A percentile compares a stretch with the other conserved stretches of the same genome.
Evolutionary conservation across 768 basidiomycete genomes (phyloP).

Genomic region (Cantharellus anzutake): DNA sequence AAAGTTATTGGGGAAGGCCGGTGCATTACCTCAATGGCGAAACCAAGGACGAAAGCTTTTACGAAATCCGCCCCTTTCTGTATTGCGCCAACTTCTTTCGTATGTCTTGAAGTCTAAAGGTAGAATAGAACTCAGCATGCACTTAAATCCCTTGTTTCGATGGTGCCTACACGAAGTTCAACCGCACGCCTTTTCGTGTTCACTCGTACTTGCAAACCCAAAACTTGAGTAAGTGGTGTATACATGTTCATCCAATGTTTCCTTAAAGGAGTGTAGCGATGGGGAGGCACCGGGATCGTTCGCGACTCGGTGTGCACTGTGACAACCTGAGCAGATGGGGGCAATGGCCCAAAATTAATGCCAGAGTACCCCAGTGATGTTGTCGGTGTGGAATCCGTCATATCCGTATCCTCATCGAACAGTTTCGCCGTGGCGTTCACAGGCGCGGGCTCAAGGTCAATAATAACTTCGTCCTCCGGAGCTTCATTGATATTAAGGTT

Average conservation of each 20-base stretch:
- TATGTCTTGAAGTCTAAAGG: conserved; percentile 72
- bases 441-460: neutral
- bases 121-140: conserved; percentile 14
- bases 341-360: conserved; percentile 41
- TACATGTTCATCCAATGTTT: conserved; percentile 94
- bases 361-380: neutral
- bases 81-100: conserved; percentile 78
- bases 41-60: conserved; percentile 85
- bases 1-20: neutral
- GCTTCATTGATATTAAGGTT: neutral
- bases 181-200: conserved; percentile 78
- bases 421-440: neutral
- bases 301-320: conserved; percentile 67
- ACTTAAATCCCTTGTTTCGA: neutral
- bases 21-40: conserved; percentile 69
- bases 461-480: conserved; percentile 3
- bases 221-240: conserved; percentile 84
- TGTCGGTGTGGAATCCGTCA: neutral
- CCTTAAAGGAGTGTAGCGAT: conserved; percentile 93
- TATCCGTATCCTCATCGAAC: neutral
- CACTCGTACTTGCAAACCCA: conserved; percentile 93
- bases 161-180: conserved; percentile 64
- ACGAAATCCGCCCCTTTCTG: conserved; percentile 97
- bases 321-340: conserved; percentile 34
- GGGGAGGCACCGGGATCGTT: conserved; percentile 81